Evolutionary conservation across 345 rosid species (phyloP).

Genomic region (Sonneratia caseolaris): DNA sequence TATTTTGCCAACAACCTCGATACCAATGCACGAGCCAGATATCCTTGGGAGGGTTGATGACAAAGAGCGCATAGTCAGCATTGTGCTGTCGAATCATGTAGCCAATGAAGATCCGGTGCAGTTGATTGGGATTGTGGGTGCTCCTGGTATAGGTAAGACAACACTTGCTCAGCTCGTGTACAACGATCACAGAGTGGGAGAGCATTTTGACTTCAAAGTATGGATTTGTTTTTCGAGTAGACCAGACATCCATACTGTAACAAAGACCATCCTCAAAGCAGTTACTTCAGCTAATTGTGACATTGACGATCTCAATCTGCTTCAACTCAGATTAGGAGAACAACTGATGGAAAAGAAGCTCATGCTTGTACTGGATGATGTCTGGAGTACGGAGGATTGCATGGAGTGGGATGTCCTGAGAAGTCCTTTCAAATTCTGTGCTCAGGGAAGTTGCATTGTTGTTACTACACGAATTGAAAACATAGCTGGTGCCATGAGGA

Average conservation of each 20-base stretch:
- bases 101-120: not conserved
- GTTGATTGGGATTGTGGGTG: conserved; percentile 1
- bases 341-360: conserved; percentile 13
- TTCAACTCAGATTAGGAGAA: conserved; percentile 17
- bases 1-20: not conserved
- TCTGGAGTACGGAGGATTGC: conserved; percentile 11
- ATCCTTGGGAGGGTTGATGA: conserved; percentile 21
- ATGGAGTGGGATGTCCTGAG: conserved; percentile 18
- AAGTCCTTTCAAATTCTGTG: conserved; percentile 14
- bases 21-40: conserved; percentile 8
- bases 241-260: conserved; percentile 10
- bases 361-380: conserved; percentile 25
- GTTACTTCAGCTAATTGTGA: conserved; percentile 7
- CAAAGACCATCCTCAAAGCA: conserved; percentile 17
- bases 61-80: conserved; percentile 10
- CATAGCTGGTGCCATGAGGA: conserved; percentile 16
- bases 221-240: conserved; percentile 19
- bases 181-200: conserved; percentile 6
- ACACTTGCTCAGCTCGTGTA: conserved; percentile 10
- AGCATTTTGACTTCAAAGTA: conserved; percentile 14
- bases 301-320: conserved; percentile 10
- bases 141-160: conserved; percentile 14
- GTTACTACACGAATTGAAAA: conserved; percentile 16
- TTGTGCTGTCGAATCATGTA: conserved; percentile 5
- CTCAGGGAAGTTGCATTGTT: conserved; percentile 15